Evolutionary conservation across 2,329 filamentous ascomycete species (phyloP), one percentile per base, ranked within the genome.

Genomic region (Diaporthe amygdali): DNA sequence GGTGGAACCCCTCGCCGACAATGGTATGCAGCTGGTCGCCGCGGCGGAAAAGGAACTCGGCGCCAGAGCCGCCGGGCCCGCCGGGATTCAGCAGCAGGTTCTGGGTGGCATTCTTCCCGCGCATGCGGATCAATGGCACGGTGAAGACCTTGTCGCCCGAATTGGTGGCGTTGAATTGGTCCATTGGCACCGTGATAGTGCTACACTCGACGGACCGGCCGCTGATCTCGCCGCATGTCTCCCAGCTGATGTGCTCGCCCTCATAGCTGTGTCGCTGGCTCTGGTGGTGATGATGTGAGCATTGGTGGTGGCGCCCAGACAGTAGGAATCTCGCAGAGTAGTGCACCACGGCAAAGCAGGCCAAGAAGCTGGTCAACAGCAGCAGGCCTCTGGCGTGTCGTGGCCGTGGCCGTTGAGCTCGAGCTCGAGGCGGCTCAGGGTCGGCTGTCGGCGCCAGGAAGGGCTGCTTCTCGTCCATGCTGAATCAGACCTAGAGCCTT

Each of bases 21-120:
- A 83, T 78, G 52, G 75, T 74, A 66, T 76, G 81, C 5, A 87
- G 74, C 17, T 77, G 74, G 10, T 79, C 78, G 15, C 83, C 84
- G 6, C 74, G 70, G 12, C 78, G 75, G 47, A 80, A 76, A 1
- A 86, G 52, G 46, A 82, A 81, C 2, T 77, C 74, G 15, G 82
- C 74, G 2, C 85, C 85, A 51, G 82, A 82, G 10, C 76, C 84
- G 8, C 85, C 86, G 0, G 86, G 86, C 0, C 86, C 85, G 51
- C 85, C 85, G 0, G 85, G 84, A 72, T 87, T 87, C 17, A 86
- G 75, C 0, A 87, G 74, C 22, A 87, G 75, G 61, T 84, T 85
- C 55, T 80, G 77, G 15, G 81, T 84, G 14, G 82, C 81, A n/a
- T 83, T 80, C 39, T 77, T 78, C 25, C 81, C 83, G 27, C 84